phyloP scores from a whole-genome alignment of 192 early-diverging fungal species.

The Chytriomyces hyalinus region DNA sequence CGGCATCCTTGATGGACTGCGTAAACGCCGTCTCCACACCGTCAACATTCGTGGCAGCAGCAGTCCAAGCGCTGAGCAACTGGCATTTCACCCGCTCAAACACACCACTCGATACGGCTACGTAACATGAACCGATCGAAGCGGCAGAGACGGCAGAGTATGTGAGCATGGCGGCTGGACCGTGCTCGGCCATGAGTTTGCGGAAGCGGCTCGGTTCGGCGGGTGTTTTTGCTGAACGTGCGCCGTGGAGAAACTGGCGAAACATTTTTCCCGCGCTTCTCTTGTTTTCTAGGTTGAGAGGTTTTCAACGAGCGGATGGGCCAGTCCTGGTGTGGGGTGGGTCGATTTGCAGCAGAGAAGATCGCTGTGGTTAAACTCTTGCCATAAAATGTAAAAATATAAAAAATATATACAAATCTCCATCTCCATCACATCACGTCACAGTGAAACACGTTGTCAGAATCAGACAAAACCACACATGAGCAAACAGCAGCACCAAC shows the following conservation, averaged over 20 bases:
- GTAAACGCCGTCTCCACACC: neutral
- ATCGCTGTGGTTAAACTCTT: too few relatives aligned
- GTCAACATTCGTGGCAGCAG: neutral
- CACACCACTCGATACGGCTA: neutral
- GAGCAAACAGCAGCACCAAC: too few relatives aligned
- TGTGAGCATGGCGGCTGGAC: constrained; percentile 42
- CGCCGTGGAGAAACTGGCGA: neutral
- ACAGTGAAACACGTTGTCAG: too few relatives aligned
- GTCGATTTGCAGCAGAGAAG: too few relatives aligned
- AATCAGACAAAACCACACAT: too few relatives aligned
- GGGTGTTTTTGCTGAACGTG: neutral
- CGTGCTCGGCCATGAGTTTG: constrained; percentile 38
- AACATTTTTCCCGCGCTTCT: too few relatives aligned
- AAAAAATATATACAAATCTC: too few relatives aligned
- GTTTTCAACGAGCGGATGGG: neutral
- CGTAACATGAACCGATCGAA: constrained; percentile 37
- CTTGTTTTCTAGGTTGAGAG: neutral
- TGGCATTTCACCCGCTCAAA: neutral
- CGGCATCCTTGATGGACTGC: neutral
- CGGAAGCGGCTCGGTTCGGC: constrained; percentile 10
- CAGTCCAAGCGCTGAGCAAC: neutral
- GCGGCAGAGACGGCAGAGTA: constrained; percentile 43
- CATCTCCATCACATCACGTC: too few relatives aligned
- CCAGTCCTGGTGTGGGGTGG: too few relatives aligned
- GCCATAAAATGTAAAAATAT: too few relatives aligned